Conservation (phyloP, 2,329 filamentous ascomycete genomes). For the Apiospora koreana region DNA sequence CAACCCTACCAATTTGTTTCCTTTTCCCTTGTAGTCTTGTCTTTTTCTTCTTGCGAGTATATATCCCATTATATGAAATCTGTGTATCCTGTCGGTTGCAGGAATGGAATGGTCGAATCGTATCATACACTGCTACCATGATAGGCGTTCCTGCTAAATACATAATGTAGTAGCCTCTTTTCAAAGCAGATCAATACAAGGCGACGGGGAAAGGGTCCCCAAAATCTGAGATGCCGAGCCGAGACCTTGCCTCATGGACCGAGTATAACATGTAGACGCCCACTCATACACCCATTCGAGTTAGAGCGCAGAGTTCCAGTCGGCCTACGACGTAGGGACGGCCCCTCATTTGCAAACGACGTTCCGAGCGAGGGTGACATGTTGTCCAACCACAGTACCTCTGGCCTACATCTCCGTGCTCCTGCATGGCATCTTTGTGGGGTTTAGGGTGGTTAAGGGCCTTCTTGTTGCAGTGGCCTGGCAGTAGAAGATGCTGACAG, state of each 20-base stretch:
- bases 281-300: not conserved
- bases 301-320: constrained; percentile 1
- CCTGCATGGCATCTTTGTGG: constrained; percentile 4
- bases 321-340: not conserved
- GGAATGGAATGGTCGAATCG: not conserved
- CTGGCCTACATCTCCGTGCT: not conserved
- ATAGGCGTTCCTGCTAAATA: not conserved
- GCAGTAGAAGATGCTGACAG: constrained; percentile 6
- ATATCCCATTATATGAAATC: not conserved
- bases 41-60: not conserved
- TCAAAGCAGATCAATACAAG: no score
- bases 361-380: not conserved
- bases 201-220: not conserved
- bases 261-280: not conserved
- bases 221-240: not conserved
- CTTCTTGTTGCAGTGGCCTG: not conserved
- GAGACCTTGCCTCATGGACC: not conserved
- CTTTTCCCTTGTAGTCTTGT: not conserved
- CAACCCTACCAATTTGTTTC: not conserved
- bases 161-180: not conserved
- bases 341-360: constrained; percentile 1
- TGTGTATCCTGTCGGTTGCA: not conserved
- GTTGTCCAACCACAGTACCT: constrained; percentile 1
- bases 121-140: not conserved
- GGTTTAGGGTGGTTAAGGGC: not conserved